These are phyloP conservation scores for Geotrichum reessii DNA, from an alignment of 1,139 yeast genomes.

Conservation along the genomic window DNA sequence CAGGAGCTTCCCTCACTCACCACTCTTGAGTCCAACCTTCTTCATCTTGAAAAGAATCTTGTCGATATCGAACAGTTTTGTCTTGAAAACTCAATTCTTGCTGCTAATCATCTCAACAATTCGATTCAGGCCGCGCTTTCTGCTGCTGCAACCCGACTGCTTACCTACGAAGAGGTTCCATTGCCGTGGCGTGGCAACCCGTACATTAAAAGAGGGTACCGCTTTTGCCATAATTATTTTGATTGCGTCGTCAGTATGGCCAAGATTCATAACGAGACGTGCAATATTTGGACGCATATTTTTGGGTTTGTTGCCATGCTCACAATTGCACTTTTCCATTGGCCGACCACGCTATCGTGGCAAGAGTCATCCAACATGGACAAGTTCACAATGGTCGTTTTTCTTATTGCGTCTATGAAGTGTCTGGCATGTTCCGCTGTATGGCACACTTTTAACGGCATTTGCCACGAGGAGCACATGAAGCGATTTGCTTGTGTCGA, in stretches of 20 bases:
- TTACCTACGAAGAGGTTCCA: constrained; percentile 85
- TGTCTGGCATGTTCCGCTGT: constrained; percentile 73
- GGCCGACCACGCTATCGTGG: constrained; percentile 48
- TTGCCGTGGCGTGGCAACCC: constrained; percentile 91
- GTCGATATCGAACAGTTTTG: constrained; percentile 30
- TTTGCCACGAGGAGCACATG: constrained; percentile 59
- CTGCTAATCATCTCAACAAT: constrained; percentile 22
- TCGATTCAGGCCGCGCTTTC: constrained; percentile 35
- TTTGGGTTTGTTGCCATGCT: constrained; percentile 57
- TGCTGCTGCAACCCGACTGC: constrained; percentile 49
- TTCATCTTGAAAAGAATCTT: constrained; percentile 33
- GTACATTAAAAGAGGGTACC: constrained; percentile 74
- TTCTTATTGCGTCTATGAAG: constrained; percentile 64
- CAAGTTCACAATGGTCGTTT: constrained; percentile 53
- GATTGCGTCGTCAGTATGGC: constrained; percentile 55
- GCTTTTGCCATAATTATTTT: constrained; percentile 65
- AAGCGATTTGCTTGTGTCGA: constrained; percentile 86
- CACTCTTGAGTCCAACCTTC: constrained; percentile 23
- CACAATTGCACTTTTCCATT: constrained; percentile 53
- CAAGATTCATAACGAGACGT: constrained; percentile 77
- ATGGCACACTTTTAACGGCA: constrained; percentile 91
- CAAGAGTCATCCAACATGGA: constrained; percentile 44
- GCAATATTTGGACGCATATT: constrained; percentile 92
- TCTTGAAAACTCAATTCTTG: constrained; percentile 20
- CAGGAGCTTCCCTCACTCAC: constrained; percentile 16